A percentile compares a stretch with the other conserved stretches of the same genome.
Evolutionary conservation across 208 protist genomes (phyloP).

Genomic region (Trypanosoma brucei): DNA sequence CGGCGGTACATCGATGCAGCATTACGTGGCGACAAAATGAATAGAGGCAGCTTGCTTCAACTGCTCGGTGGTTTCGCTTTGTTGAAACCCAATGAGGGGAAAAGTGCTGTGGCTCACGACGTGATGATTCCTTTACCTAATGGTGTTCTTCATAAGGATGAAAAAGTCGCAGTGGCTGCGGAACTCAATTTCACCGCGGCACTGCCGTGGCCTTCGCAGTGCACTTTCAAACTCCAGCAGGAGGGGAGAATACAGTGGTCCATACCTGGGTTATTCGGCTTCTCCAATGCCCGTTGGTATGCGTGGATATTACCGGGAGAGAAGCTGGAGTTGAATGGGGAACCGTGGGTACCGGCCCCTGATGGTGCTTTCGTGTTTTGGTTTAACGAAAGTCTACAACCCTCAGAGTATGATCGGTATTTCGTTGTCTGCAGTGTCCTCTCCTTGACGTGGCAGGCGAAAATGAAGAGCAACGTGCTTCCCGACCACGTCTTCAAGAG

Average conservation of each 20-base stretch:
- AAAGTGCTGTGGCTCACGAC: slow-evolving; percentile 35
- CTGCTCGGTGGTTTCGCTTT: slow-evolving; percentile 72
- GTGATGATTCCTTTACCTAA: slow-evolving; percentile 61
- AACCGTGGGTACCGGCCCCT: slow-evolving; percentile 36
- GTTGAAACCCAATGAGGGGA: slow-evolving; percentile 21
- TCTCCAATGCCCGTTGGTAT: slow-evolving; percentile 46
- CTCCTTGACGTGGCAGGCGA: slow-evolving; percentile 37
- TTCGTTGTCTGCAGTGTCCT: slow-evolving; percentile 54
- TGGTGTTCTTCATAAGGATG: slow-evolving; percentile 36
- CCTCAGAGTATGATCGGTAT: slow-evolving; percentile 70
- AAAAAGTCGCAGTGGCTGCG: slow-evolving; percentile 26
- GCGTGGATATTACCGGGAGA: slow-evolving; percentile 73
- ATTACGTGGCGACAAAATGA: slow-evolving; percentile 29
- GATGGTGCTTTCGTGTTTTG: slow-evolving; percentile 81
- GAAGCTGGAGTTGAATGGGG: slow-evolving; percentile 46
- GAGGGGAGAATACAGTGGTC: slow-evolving; percentile 39
- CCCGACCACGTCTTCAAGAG: slow-evolving; percentile 54
- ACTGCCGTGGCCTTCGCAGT: slow-evolving; percentile 68
- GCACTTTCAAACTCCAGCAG: slow-evolving; percentile 52
- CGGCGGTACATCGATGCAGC: slow-evolving; percentile 32
- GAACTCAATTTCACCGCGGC: slow-evolving; percentile 57
- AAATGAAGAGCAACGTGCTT: slow-evolving; percentile 38
- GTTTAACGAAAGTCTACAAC: slow-evolving; percentile 57
- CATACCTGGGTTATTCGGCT: slow-evolving; percentile 52
- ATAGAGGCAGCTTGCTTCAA: slow-evolving; percentile 46